Evolutionary conservation across 2,329 filamentous ascomycete genomes (phyloP), one percentile per base, ranked within the genome.

Genomic region (Trichoderma sp.): DNA sequence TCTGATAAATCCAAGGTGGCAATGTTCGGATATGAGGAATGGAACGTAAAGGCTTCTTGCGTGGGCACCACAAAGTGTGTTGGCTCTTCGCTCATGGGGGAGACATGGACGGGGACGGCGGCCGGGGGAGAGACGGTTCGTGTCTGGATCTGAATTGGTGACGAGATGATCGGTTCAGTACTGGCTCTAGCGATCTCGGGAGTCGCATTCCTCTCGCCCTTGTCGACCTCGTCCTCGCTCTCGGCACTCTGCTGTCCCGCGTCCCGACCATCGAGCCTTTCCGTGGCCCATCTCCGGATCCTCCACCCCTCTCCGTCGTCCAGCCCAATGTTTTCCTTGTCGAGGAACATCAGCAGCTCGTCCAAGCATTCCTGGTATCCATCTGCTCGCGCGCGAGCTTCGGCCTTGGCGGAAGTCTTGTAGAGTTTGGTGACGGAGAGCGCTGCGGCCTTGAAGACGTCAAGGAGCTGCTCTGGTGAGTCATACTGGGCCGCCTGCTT

Each of bases 301-400:
- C 78, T 81, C 80, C 83, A 86, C 21, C 84, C 92, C 75, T 97
- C 93, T 15, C 91, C 91, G 75, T 95, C 91, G 55, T 84, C 85
- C 14, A 95, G 74, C 0, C 92, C 92, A 63, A 96, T 82, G 68
- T 91, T 88, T 73, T 93, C 88, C 73, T 87, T 90, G 74, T 98
- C 93, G 62, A 98, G 80, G 70, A 96, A 96, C 17, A 83, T 78
- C n/a, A 97, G 80, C 5, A 99, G 81, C 70, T 98, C 94, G 69
- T 97, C 92, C 44, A 99, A 81, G 44, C 93, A 96, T 74, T 98
- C 93, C 76, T 97, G 93, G 72, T 97, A 98, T 28, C 95, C 95
- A 45, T 93, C 89, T 58, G 86, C 80, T 57, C 91, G 88, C 54
- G 92, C 88, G 72, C 89, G 88, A 57, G 89, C 83, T 75, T 95